Evolutionary conservation across 1,284 basidiomycete species (phyloP).

Genomic region (Tilletia caries): DNA sequence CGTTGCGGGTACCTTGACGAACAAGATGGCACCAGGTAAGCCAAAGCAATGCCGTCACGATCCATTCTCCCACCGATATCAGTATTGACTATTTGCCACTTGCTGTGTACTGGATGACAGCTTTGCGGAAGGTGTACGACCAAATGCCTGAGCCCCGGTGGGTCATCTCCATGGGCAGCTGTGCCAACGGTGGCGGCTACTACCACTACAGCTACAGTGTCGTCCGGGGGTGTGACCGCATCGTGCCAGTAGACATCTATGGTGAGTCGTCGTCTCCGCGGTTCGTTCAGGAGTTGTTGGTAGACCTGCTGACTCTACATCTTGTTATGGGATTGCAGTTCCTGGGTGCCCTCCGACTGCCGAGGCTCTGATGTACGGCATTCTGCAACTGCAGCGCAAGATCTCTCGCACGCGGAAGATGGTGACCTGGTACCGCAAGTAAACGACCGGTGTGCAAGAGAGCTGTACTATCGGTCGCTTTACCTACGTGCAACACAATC

Average conservation of each 20-base stretch:
- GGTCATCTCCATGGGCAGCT: constrained; percentile 99
- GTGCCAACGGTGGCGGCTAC: constrained; percentile 97
- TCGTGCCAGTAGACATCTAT: constrained; percentile 90
- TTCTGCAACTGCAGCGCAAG: constrained; percentile 89
- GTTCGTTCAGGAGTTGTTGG: not conserved
- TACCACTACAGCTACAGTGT: constrained; percentile 99
- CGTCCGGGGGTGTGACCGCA: constrained; percentile 97
- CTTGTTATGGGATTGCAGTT: constrained; percentile 62
- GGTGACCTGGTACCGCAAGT: constrained; percentile 73
- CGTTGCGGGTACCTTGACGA: constrained; percentile 96
- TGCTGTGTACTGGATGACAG: not conserved
- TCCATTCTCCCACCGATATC: no score
- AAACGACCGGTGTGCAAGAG: not conserved
- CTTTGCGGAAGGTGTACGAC: constrained; percentile 44
- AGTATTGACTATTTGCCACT: no score
- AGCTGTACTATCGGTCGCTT: no score
- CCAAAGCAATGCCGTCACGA: not conserved
- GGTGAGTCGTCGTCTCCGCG: constrained; percentile 15
- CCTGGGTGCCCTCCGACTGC: constrained; percentile 85
- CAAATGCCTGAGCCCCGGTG: constrained; percentile 60
- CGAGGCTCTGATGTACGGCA: constrained; percentile 71
- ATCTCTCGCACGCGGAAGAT: constrained; percentile 87
- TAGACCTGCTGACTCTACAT: no score
- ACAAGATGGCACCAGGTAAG: constrained; percentile 98
- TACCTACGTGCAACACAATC: no score